Percentiles rank a stretch among this genome's conserved stretches.
Evolutionary conservation across 768 basidiomycete genomes (phyloP).

Genomic region (Leucosporidium scottii): DNA sequence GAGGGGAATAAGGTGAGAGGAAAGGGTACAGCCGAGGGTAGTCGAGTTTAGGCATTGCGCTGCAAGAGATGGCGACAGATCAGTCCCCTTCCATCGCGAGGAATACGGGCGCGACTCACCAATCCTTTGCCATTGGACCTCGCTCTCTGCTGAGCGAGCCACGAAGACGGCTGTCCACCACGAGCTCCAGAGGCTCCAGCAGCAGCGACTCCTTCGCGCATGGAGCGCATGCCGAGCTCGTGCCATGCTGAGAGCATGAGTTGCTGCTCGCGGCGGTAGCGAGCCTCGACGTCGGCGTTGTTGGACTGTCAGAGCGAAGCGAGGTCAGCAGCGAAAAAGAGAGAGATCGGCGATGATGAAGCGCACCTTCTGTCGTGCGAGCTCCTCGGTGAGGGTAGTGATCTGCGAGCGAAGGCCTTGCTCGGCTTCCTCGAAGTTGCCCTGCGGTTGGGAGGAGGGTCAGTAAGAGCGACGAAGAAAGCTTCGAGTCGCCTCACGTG

Average conservation of each 20-base stretch:
- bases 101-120: constrained; percentile 6
- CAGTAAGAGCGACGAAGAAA: constrained; percentile 3
- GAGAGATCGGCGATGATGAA: neutral
- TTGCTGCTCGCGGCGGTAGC: constrained; percentile 69
- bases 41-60: too few relatives aligned
- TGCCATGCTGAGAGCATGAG: constrained; percentile 73
- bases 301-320: neutral
- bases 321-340: neutral
- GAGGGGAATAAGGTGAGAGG: too few relatives aligned
- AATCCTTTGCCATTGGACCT: constrained; percentile 8
- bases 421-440: constrained; percentile 66
- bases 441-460: constrained; percentile 29
- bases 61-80: too few relatives aligned
- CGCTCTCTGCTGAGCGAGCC: constrained; percentile 25
- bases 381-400: constrained; percentile 58
- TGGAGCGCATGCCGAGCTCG: constrained; percentile 51
- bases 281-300: constrained; percentile 52
- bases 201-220: constrained; percentile 16
- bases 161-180: neutral
- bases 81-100: too few relatives aligned
- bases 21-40: too few relatives aligned
- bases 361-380: constrained; percentile 46
- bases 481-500: neutral
- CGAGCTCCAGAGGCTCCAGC: neutral
- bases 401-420: constrained; percentile 59